Conservation (phyloP, 2,329 filamentous ascomycete genomes). For the Aspergillus ruber region DNA sequence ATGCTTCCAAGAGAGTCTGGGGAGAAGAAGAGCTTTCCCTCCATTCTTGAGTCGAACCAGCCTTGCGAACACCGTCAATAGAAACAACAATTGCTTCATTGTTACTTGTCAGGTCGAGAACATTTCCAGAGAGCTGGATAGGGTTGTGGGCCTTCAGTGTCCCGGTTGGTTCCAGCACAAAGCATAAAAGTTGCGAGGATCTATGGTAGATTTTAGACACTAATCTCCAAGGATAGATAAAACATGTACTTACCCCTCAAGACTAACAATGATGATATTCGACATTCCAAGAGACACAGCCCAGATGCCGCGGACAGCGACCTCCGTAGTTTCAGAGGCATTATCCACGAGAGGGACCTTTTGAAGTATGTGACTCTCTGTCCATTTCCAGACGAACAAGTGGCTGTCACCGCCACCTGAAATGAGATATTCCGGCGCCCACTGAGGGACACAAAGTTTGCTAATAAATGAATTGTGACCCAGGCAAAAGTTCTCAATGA, state of each 20-base stretch:
- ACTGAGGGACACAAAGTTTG: slow-evolving; percentile 60
- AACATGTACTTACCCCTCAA: slow-evolving; percentile 51
- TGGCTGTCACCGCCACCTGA: slow-evolving; percentile 82
- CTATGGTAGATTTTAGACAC: slow-evolving; percentile 32
- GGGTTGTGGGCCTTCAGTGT: slow-evolving; percentile 46
- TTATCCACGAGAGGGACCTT: slow-evolving; percentile 23
- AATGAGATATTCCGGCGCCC: slow-evolving; percentile 58
- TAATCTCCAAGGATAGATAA: not conserved
- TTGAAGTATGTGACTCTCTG: slow-evolving; percentile 29
- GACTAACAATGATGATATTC: slow-evolving; percentile 43
- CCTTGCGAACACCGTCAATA: slow-evolving; percentile 48
- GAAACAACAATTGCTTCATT: slow-evolving; percentile 41
- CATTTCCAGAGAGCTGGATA: slow-evolving; percentile 57
- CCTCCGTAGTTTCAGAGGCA: slow-evolving; percentile 15
- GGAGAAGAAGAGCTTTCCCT: slow-evolving; percentile 14
- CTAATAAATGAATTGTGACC: slow-evolving; percentile 82
- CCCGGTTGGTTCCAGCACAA: slow-evolving; percentile 48
- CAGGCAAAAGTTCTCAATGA: slow-evolving; percentile 85
- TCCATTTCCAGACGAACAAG: slow-evolving; percentile 80
- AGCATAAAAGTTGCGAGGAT: slow-evolving; percentile 61
- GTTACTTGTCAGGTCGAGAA: slow-evolving; percentile 49
- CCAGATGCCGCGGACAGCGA: slow-evolving; percentile 51
- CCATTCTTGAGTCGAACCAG: slow-evolving; percentile 43
- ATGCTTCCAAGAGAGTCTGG: slow-evolving; percentile 24
- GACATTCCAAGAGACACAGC: slow-evolving; percentile 21